These are phyloP conservation scores for Pythium scleroteichum DNA, from an alignment of 352 stramenopile genomes.

Conservation along the genomic window DNA sequence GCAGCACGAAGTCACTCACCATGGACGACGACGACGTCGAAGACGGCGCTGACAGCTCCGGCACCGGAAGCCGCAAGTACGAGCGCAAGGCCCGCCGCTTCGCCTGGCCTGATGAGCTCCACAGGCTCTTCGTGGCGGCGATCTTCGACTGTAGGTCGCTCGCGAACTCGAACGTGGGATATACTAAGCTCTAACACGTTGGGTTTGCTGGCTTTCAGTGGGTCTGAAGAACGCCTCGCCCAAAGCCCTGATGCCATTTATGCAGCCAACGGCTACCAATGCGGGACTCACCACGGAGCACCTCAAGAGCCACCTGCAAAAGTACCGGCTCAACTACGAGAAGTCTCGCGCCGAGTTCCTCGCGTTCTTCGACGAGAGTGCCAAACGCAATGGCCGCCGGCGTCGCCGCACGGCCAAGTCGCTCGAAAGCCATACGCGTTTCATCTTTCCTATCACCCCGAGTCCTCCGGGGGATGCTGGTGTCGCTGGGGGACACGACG, in stretches of 20 bases:
- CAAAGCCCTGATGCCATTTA: slow-evolving; percentile 78
- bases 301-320: slow-evolving; percentile 88
- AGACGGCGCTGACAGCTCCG: slow-evolving; percentile 2
- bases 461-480: not conserved
- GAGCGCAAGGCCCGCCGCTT: slow-evolving; percentile 89
- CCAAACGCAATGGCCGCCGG: slow-evolving; percentile 38
- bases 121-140: slow-evolving; percentile 84
- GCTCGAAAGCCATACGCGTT: slow-evolving; percentile 21
- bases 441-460: slow-evolving; percentile 29
- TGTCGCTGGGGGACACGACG: not conserved
- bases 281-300: slow-evolving; percentile 82
- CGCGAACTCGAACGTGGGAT: not conserved
- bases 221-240: slow-evolving; percentile 87
- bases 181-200: too few relatives aligned
- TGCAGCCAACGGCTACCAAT: slow-evolving; percentile 57
- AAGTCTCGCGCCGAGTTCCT: slow-evolving; percentile 84
- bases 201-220: slow-evolving; percentile 35
- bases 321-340: slow-evolving; percentile 89
- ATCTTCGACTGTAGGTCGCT: slow-evolving; percentile 80
- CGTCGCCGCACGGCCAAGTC: slow-evolving; percentile 32
- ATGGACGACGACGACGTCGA: slow-evolving; percentile 18
- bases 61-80: slow-evolving; percentile 62
- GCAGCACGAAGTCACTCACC: slow-evolving; percentile 17
- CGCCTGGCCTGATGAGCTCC: slow-evolving; percentile 86
- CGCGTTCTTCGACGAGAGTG: slow-evolving; percentile 82